These are phyloP conservation scores for Tulasnella sp. DNA, from an alignment of 768 basidiomycete species.

Conservation along the genomic window DNA sequence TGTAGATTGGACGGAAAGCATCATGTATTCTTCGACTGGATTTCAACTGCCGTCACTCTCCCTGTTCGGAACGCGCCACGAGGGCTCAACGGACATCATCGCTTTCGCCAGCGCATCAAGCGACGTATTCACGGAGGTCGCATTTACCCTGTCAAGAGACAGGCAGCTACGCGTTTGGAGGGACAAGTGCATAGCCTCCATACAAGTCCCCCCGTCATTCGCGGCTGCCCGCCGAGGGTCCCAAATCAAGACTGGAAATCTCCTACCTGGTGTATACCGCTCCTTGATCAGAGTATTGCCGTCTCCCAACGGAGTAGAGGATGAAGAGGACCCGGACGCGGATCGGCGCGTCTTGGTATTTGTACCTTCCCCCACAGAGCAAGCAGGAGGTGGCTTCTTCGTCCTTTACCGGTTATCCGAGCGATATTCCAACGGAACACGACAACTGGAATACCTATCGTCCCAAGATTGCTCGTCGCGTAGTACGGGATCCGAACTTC, in stretches of 20 bases:
- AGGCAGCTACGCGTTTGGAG: slow-evolving; percentile 82
- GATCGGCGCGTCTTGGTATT: slow-evolving; percentile 65
- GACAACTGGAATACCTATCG: slow-evolving; percentile 38
- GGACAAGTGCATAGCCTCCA: slow-evolving; percentile 23
- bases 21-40: slow-evolving; percentile 50
- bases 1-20: too few relatives aligned
- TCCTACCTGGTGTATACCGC: slow-evolving; percentile 59
- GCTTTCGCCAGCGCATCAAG: slow-evolving; percentile 69
- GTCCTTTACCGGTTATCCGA: slow-evolving; percentile 43
- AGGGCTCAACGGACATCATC: slow-evolving; percentile 55
- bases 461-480: slow-evolving; percentile 55
- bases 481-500: slow-evolving; percentile 66
- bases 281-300: slow-evolving; percentile 60
- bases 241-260: slow-evolving; percentile 19
- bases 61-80: slow-evolving; percentile 41
- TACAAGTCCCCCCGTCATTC: slow-evolving; percentile 23
- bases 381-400: slow-evolving; percentile 77
- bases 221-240: slow-evolving; percentile 26
- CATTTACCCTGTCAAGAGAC: slow-evolving; percentile 86
- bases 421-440: slow-evolving; percentile 33
- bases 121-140: slow-evolving; percentile 66
- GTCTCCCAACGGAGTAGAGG: slow-evolving; percentile 26
- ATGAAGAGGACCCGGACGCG: slow-evolving; percentile 40
- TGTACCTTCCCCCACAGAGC: slow-evolving; percentile 61
- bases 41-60: slow-evolving; percentile 51